These are phyloP conservation scores for Pseudocercospora macadamiae DNA, from an alignment of 2,329 filamentous ascomycete species.

Conservation along the genomic window DNA sequence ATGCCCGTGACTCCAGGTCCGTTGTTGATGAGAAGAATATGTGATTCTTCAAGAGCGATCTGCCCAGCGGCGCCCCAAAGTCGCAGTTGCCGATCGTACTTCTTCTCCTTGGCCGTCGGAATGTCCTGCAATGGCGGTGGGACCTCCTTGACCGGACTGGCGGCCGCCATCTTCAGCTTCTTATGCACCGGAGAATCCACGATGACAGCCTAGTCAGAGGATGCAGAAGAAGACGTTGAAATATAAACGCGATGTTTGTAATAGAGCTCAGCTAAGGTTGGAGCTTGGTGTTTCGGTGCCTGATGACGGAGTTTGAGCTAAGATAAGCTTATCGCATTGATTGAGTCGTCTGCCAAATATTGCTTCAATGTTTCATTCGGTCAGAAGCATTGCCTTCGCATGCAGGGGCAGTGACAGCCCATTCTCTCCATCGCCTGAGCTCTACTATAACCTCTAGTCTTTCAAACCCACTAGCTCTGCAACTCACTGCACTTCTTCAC, in stretches of 20 bases:
- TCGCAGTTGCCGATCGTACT: slow-evolving; percentile 93
- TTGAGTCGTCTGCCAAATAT: neutral
- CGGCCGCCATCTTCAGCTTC: slow-evolving; percentile 24
- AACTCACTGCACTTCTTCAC: slow-evolving; percentile 29
- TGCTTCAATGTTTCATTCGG: neutral
- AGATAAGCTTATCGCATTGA: neutral
- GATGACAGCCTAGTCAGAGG: neutral
- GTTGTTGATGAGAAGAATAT: slow-evolving; percentile 88
- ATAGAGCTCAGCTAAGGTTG: neutral
- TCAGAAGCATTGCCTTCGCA: neutral
- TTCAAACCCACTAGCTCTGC: slow-evolving; percentile 2
- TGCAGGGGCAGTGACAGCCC: no score
- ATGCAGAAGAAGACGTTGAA: neutral
- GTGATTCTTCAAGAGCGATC: slow-evolving; percentile 83
- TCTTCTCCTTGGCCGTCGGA: slow-evolving; percentile 62
- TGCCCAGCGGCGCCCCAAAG: slow-evolving; percentile 95
- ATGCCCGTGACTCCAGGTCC: slow-evolving; percentile 84
- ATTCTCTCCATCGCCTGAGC: no score
- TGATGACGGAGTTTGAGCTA: neutral
- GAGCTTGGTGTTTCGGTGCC: no score
- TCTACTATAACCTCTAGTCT: no score
- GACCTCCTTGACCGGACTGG: slow-evolving; percentile 33
- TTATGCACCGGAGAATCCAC: slow-evolving; percentile 9
- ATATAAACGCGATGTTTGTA: neutral
- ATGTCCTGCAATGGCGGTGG: slow-evolving; percentile 52